These are phyloP conservation scores for Trametes cingulata DNA, from an alignment of 768 basidiomycete genomes.

Conservation along the genomic window DNA sequence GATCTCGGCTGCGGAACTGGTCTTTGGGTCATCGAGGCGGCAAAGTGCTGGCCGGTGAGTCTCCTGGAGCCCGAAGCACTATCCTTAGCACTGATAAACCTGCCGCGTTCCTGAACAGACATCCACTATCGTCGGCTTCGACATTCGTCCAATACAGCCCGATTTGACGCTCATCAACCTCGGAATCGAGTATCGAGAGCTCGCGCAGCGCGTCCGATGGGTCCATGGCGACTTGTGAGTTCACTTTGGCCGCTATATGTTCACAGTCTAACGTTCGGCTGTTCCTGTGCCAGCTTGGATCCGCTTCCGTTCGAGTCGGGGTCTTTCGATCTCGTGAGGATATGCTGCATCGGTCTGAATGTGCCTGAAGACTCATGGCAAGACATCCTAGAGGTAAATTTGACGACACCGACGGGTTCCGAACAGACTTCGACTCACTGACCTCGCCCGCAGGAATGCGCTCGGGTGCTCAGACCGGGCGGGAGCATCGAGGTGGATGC, in stretches of 20 bases:
- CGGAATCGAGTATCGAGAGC: conserved; percentile 29
- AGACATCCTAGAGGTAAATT: conserved; percentile 57
- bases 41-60: conserved; percentile 62
- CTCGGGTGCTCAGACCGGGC: conserved; percentile 62
- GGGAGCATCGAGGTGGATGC: conserved; percentile 62
- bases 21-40: conserved; percentile 70
- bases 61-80: neutral
- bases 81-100: too few species aligned
- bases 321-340: conserved; percentile 66
- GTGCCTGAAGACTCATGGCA: conserved; percentile 81
- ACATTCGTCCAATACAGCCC: conserved; percentile 58
- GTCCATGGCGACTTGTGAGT: conserved; percentile 67
- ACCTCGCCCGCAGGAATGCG: conserved; percentile 52
- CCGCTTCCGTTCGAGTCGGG: conserved; percentile 58
- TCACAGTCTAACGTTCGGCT: neutral
- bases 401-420: neutral
- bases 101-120: conserved; percentile 31
- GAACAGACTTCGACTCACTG: neutral
- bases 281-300: conserved; percentile 49
- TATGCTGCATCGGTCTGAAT: conserved; percentile 62
- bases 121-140: conserved; percentile 59
- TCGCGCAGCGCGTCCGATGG: conserved; percentile 61
- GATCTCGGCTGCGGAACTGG: conserved; percentile 76
- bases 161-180: conserved; percentile 36
- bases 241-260: neutral